Conservation (phyloP, 2,329 filamentous ascomycete species). For the Sordariomycetes sp. region DNA sequence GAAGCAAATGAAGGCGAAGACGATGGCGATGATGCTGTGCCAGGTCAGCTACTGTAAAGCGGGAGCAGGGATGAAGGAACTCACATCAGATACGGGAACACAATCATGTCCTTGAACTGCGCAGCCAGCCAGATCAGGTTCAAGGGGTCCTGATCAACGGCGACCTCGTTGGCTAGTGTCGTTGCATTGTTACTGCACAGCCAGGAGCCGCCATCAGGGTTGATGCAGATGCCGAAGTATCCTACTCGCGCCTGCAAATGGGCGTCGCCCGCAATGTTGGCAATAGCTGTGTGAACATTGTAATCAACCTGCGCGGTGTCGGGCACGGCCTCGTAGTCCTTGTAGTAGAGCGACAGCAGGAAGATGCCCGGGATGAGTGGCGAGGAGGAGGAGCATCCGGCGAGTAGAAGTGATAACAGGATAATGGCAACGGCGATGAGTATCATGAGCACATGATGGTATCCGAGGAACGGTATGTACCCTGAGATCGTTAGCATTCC, state of each 20-base stretch:
- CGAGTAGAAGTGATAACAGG: conserved; percentile 82
- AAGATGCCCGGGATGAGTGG: conserved; percentile 94
- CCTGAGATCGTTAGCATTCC: conserved; percentile 31
- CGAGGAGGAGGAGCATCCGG: conserved; percentile 93
- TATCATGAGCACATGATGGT: conserved; percentile 92
- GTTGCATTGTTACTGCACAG: conserved; percentile 97
- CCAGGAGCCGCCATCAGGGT: conserved; percentile 81
- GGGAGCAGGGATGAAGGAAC: too few species aligned
- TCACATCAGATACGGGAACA: conserved; percentile 94
- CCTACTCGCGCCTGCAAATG: conserved; percentile 85
- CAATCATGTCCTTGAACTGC: conserved; percentile 97
- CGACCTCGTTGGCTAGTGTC: conserved; percentile 79
- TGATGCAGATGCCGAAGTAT: conserved; percentile 97
- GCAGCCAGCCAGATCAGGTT: conserved; percentile 96
- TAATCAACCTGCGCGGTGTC: conserved; percentile 87
- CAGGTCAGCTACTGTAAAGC: neutral
- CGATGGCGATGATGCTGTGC: conserved; percentile 83
- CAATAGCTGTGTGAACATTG: conserved; percentile 73
- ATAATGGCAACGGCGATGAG: conserved; percentile 91
- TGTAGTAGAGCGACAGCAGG: conserved; percentile 95
- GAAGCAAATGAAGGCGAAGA: conserved; percentile 94
- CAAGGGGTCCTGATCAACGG: conserved; percentile 85
- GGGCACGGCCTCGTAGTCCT: conserved; percentile 73
- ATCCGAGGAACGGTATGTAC: conserved; percentile 60
- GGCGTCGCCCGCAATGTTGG: conserved; percentile 80